Evolutionary conservation across 2,329 filamentous ascomycete genomes (phyloP), one percentile per base, ranked within the genome.

Genomic region (Calonectria fujianensis): DNA sequence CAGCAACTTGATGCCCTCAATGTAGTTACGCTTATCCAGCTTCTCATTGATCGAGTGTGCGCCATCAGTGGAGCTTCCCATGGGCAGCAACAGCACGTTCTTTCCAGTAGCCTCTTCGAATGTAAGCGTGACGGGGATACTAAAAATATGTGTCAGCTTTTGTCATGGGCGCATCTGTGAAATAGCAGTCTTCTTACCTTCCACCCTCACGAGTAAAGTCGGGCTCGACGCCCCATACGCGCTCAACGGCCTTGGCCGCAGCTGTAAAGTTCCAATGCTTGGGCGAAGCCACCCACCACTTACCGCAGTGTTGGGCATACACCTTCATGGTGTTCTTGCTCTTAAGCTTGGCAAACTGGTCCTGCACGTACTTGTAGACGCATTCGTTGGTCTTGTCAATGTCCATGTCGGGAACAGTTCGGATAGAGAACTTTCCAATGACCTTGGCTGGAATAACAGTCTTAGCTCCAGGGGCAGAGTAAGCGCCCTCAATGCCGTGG

Each of bases 251-350:
- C 91, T 98, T 98, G 83, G 94, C 92, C 18, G 97, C 97, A 32
- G 96, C 96, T 37, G 93, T 91, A 88, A 98, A 99, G 90, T 99
- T 99, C 96, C 97, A 98, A 90, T 99, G 96, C 88, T 98, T 97
- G 37, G 97, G 96, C 83, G 94, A 96, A 61, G 97, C 96, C 63
- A 98, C 96, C 97, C 97, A 99, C 97, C 97, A 99, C 88, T 98
- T 98, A 80, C 97, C 97, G 74, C 93, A 93, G 89, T 99, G 97
- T 86, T 96, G 93, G 73, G 96, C 90, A 83, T 90, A 93, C 69
- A 96, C 93, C 81, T 95, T 94, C 83, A 98, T 86, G 20, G 90
- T 96, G 89, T 99, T 99, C 91, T 99, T 99, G 86, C 94, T 97
- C 78, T 92, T 91, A 41, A 98, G 90, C 87, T 96, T 95, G 81